Evolutionary conservation across 495 filamentous ascomycete species (phyloP).

Genomic region (Podospora pseudopauciseta): DNA sequence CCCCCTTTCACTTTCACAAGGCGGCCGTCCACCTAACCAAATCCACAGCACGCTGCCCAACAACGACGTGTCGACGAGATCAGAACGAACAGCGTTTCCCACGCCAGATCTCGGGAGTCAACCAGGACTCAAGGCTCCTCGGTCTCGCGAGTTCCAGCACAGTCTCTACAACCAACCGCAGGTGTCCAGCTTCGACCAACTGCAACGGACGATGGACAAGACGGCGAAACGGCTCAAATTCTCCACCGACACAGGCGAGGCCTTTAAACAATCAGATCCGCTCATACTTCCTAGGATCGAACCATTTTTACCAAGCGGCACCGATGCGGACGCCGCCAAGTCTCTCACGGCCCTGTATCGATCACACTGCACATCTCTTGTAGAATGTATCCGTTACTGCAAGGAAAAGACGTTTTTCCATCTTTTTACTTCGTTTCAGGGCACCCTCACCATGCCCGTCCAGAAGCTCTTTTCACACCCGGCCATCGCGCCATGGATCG

Average conservation of each 20-base stretch:
- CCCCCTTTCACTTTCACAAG: neutral
- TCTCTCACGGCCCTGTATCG: constrained; percentile 83
- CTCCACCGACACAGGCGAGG: constrained; percentile 48
- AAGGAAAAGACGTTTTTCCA: constrained; percentile 93
- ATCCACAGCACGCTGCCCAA: constrained; percentile 27
- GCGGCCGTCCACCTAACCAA: constrained; percentile 8
- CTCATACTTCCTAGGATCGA: constrained; percentile 75
- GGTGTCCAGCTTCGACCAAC: constrained; percentile 40
- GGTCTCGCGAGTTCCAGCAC: constrained; percentile 33
- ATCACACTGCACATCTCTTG: constrained; percentile 88
- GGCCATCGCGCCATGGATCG: constrained; percentile 84
- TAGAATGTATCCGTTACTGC: constrained; percentile 92
- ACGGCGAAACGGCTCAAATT: constrained; percentile 67
- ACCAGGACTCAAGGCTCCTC: constrained; percentile 21
- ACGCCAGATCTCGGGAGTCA: constrained; percentile 50
- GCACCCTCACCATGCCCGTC: constrained; percentile 93
- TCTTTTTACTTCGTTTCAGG: constrained; percentile 92
- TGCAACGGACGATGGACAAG: constrained; percentile 49
- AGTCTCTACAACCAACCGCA: constrained; percentile 53
- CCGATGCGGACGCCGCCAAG: constrained; percentile 77
- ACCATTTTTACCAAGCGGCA: constrained; percentile 66
- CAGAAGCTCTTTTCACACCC: constrained; percentile 86
- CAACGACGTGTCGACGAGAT: constrained; percentile 27
- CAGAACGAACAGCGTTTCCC: constrained; percentile 66
- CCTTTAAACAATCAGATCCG: constrained; percentile 57